Base-by-base conservation (phyloP, 495 filamentous ascomycete species). In the Talaromyces liani region DNA sequence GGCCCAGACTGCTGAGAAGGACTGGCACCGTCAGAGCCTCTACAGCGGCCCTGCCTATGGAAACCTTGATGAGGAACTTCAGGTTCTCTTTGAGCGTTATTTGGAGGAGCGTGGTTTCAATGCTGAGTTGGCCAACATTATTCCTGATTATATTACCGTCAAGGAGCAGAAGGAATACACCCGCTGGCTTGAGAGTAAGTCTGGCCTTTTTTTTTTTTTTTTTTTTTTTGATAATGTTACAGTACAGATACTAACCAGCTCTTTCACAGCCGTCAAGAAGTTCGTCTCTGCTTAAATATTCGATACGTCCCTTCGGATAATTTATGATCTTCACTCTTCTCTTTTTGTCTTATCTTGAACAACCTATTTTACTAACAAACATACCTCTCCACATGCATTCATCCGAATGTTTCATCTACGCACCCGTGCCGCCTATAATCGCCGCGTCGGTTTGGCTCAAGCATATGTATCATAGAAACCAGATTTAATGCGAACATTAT, bases 91-190 rank as follows among this genome's bases (percentile, higher is more conserved):
- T 72, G 94, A 98, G 83, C 85, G 91, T 65, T 98, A 94, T 79
- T 82, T 99, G 62, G 93, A 96, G 75, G 94, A 95, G 82, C 84
- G 94, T 69, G 93, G 94, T 64, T 84, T 99, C 77, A 91, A 94
- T 71, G 88, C 90, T 63, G 84, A 87, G 65, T 82, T 99, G 70
- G 92, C 92, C 62, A 77, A 91, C 65, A 97, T 97, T 77, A 85
- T 96, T 58, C 92, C 92, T 59, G 93, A 98, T 72, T 99, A 96
- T 79, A 93, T 98, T 71, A 91, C 97, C 75, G 87, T 89, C 77
- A 99, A 99, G 87, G 94, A 99, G 85, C 93, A 99, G 86, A 91
- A 87, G 83, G 94, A 99, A 82, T 99, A 99, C 76, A 73, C 93
- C 49, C 79, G 80, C 64, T 99, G 94, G 94, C 80, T 99, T 73